Conservation (phyloP, 805 yeast genomes). For the Suhomyces emberorum region DNA sequence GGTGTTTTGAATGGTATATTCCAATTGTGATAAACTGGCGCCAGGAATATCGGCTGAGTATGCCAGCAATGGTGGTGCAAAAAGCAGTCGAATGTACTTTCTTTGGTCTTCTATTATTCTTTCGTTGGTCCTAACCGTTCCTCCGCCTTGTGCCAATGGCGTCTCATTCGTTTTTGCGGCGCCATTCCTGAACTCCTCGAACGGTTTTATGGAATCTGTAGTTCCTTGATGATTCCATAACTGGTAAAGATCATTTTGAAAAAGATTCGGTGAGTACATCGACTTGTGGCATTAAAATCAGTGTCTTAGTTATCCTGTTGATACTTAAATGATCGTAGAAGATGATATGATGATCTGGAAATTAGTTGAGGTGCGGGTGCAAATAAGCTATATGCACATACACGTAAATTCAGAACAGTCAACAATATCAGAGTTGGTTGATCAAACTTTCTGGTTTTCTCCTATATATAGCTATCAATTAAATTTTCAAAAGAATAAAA, state of each 20-base stretch:
- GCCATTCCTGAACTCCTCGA: conserved; percentile 3
- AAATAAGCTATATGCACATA: no score
- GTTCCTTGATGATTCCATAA: conserved; percentile 32
- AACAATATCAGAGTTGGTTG: no score
- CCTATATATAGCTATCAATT: no score
- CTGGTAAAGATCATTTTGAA: conserved; percentile 44
- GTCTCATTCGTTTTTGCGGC: background rate
- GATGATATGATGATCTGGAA: no score
- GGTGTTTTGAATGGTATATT: conserved; percentile 19
- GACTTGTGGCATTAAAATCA: no score
- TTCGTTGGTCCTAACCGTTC: conserved; percentile 11
- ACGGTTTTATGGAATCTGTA: conserved; percentile 4
- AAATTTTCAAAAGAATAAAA: no score
- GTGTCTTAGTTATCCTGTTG: no score
- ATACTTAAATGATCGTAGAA: no score
- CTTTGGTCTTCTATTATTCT: conserved; percentile 18
- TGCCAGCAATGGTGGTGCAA: conserved; percentile 54
- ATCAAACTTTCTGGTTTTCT: no score
- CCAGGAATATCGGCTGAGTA: conserved; percentile 46
- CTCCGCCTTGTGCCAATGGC: background rate
- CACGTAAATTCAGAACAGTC: no score
- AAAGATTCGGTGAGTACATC: conserved; percentile 49
- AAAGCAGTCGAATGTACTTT: conserved; percentile 18
- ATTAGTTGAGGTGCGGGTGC: no score
- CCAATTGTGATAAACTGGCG: conserved; percentile 14